These are phyloP conservation scores for Blastobotrys peoriensis DNA, from an alignment of 805 yeast genomes.

Conservation along the genomic window DNA sequence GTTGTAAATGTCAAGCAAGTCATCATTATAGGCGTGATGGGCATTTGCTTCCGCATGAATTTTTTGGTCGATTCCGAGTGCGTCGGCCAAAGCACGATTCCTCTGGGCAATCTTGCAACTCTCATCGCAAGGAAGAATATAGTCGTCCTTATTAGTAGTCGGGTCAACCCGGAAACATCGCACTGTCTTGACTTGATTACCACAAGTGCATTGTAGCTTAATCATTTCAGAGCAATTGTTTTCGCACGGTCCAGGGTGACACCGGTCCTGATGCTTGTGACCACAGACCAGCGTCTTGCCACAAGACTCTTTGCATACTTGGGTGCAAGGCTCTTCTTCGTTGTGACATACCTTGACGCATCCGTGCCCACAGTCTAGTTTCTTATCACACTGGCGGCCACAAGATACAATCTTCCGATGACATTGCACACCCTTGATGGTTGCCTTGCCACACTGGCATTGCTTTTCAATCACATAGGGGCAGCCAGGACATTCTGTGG, in stretches of 20 bases:
- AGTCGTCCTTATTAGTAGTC: constrained; percentile 34
- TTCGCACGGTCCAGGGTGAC: constrained; percentile 49
- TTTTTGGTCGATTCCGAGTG: constrained; percentile 42
- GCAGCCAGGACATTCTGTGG: constrained; percentile 67
- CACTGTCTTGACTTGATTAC: constrained; percentile 36
- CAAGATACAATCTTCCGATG: constrained; percentile 66
- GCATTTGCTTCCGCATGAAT: constrained; percentile 18
- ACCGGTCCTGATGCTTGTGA: constrained; percentile 55
- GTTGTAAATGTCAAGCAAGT: constrained; percentile 41
- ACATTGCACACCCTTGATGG: constrained; percentile 61
- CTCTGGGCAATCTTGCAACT: constrained; percentile 59
- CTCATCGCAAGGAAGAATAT: constrained; percentile 56
- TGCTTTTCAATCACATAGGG: constrained; percentile 50
- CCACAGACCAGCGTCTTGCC: constrained; percentile 52
- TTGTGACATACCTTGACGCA: constrained; percentile 55
- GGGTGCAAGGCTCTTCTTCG: constrained; percentile 48
- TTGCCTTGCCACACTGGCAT: constrained; percentile 57
- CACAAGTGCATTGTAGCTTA: constrained; percentile 57
- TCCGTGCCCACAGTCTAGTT: constrained; percentile 45
- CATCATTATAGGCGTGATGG: constrained; percentile 40
- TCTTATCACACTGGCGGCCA: constrained; percentile 53
- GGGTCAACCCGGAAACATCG: constrained; percentile 18
- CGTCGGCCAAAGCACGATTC: constrained; percentile 55
- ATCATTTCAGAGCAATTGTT: constrained; percentile 38
- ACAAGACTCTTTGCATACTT: constrained; percentile 56